A percentile compares a stretch with the other conserved stretches of the same genome.
These are phyloP conservation scores for Candida odintsovae DNA, from an alignment of 805 yeast genomes.

Conservation along the genomic window DNA sequence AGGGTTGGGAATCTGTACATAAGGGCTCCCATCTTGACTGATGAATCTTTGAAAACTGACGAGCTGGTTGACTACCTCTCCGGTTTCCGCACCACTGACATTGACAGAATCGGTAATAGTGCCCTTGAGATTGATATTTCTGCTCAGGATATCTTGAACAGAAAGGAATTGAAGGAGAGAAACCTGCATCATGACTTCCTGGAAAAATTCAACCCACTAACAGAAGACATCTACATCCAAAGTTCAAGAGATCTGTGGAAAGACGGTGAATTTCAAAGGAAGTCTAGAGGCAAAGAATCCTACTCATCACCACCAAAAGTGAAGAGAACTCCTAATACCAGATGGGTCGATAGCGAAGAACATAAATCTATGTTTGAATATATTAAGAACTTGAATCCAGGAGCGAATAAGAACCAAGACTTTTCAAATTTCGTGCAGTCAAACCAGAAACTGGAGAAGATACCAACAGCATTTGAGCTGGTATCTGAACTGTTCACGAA, in stretches of 20 bases:
- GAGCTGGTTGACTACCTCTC: constrained; percentile 29
- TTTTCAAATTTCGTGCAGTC: constrained; percentile 20
- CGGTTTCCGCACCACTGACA: constrained; percentile 19
- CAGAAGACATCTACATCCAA: constrained; percentile 26
- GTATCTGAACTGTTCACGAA: constrained; percentile 25
- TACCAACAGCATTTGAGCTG: constrained; percentile 29
- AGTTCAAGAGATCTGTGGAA: constrained; percentile 53
- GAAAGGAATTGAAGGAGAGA: constrained; percentile 37
- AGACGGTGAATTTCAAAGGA: constrained; percentile 51
- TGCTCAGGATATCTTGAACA: constrained; percentile 56
- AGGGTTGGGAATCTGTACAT: constrained; percentile 41
- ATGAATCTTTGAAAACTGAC: constrained; percentile 26
- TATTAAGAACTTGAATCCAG: constrained; percentile 17
- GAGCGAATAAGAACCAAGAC: constrained; percentile 2
- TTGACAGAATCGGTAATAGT: constrained; percentile 53
- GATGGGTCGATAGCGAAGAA: constrained; percentile 41
- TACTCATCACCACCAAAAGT: constrained; percentile 24
- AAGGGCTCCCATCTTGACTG: constrained; percentile 47
- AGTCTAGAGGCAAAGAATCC: constrained; percentile 29
- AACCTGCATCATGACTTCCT: constrained; percentile 46
- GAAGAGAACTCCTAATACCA: constrained; percentile 19
- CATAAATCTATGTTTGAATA: constrained; percentile 28
- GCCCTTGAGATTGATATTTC: constrained; percentile 67
- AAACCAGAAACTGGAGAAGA: constrained; percentile 17
- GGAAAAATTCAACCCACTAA: constrained; percentile 26